A percentile compares a stretch with the other conserved stretches of the same genome.
These are phyloP conservation scores for Pseudozyma thailandica DNA, from an alignment of 1,284 basidiomycete species.

Conservation along the genomic window DNA sequence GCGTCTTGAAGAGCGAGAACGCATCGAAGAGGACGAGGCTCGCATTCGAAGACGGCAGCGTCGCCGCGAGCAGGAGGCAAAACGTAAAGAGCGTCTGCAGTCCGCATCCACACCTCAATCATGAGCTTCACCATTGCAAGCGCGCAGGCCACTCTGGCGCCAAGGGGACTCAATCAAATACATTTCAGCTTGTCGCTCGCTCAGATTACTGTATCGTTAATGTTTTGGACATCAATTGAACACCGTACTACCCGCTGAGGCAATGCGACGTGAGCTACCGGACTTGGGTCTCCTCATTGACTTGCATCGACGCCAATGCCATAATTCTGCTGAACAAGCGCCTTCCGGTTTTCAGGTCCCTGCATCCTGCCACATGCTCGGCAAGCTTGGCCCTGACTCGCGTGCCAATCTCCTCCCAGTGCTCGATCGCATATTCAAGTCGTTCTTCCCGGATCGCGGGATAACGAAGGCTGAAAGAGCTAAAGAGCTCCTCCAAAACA, in stretches of 20 bases:
- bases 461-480: conserved; percentile 11
- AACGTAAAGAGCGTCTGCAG: conserved; percentile 39
- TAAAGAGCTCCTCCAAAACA: conserved; percentile 24
- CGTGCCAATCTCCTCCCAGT: conserved; percentile 31
- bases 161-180: too few species aligned
- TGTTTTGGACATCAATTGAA: too few species aligned
- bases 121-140: background rate
- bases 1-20: conserved; percentile 64
- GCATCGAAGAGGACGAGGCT: conserved; percentile 65
- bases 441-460: conserved; percentile 8
- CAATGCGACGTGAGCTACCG: too few species aligned
- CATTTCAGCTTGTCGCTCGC: too few species aligned
- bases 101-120: conserved; percentile 15
- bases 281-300: too few species aligned
- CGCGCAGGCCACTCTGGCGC: too few species aligned
- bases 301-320: too few species aligned
- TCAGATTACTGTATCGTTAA: too few species aligned
- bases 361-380: too few species aligned
- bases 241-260: too few species aligned
- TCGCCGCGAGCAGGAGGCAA: conserved; percentile 53
- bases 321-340: too few species aligned
- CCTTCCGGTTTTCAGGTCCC: too few species aligned
- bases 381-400: background rate
- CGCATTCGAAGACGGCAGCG: conserved; percentile 58
- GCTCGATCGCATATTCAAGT: conserved; percentile 15